A percentile compares a stretch with the other conserved stretches of the same genome.
Evolutionary conservation across 495 filamentous ascomycete species (phyloP).

Genomic region (Aspergillus baeticus): DNA sequence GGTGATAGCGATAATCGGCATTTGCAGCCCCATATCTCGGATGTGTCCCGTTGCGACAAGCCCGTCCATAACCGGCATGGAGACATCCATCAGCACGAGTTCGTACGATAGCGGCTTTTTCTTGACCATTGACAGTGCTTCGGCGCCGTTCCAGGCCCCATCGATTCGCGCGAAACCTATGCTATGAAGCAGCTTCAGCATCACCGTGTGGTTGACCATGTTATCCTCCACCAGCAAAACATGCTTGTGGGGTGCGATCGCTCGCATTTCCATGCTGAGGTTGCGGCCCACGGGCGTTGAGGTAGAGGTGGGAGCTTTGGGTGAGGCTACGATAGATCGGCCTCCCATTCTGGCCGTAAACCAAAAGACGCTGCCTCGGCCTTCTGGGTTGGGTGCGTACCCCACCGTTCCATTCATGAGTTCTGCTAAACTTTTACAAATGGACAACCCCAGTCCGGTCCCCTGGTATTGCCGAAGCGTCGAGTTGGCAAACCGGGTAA

Average conservation of each 20-base stretch:
- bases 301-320: not conserved
- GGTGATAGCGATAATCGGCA: slow-evolving; percentile 64
- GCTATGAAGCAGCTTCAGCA: slow-evolving; percentile 54
- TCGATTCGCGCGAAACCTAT: slow-evolving; percentile 55
- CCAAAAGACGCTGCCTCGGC: slow-evolving; percentile 59
- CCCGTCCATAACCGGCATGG: slow-evolving; percentile 73
- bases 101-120: slow-evolving; percentile 52
- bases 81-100: slow-evolving; percentile 61
- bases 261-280: slow-evolving; percentile 16
- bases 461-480: slow-evolving; percentile 75
- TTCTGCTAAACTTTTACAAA: slow-evolving; percentile 76
- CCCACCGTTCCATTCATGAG: slow-evolving; percentile 79
- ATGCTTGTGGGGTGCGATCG: slow-evolving; percentile 43
- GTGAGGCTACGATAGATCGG: slow-evolving; percentile 15
- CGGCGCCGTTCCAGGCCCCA: slow-evolving; percentile 53
- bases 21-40: slow-evolving; percentile 46
- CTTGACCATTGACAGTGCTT: slow-evolving; percentile 54
- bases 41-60: slow-evolving; percentile 62
- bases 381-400: slow-evolving; percentile 52
- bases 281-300: not conserved
- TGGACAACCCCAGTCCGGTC: slow-evolving; percentile 78
- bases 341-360: slow-evolving; percentile 53
- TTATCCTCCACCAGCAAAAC: slow-evolving; percentile 61
- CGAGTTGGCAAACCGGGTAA: slow-evolving; percentile 80
- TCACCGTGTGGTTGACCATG: slow-evolving; percentile 62